Evolutionary conservation across 2,329 filamentous ascomycete species (phyloP).

Genomic region (Botrytis tulipae): DNA sequence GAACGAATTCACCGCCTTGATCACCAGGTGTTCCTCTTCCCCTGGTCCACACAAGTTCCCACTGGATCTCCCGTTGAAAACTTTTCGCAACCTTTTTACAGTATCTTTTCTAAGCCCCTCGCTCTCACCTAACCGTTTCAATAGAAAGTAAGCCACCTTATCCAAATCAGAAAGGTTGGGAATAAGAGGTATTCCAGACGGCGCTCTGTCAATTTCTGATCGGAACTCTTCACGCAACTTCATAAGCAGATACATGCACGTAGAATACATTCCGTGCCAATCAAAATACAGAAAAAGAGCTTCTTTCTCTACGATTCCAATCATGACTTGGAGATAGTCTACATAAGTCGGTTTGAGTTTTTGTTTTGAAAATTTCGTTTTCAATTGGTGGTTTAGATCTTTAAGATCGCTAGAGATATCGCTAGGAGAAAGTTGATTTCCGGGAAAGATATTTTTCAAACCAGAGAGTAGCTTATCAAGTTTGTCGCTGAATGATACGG

Average conservation of each 20-base stretch:
- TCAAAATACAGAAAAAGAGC: constrained; percentile 25
- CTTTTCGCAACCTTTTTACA: neutral
- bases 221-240: neutral
- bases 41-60: accelerated
- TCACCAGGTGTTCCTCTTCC: neutral
- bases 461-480: neutral
- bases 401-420: neutral
- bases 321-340: constrained; percentile 23
- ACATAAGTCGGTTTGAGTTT: neutral
- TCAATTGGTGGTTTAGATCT: neutral
- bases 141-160: neutral
- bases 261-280: constrained; percentile 22
- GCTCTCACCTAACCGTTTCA: neutral
- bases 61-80: neutral
- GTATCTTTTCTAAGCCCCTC: neutral
- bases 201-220: neutral
- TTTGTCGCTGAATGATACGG: too few relatives aligned
- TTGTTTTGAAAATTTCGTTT: too few relatives aligned
- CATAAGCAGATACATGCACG: neutral
- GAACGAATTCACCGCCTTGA: neutral
- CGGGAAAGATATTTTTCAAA: neutral
- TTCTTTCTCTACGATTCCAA: constrained; percentile 23
- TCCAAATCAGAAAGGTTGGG: neutral
- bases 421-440: neutral
- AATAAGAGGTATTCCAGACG: neutral